Evolutionary conservation across 768 basidiomycete species (phyloP).

Genomic region (Mrakia hoshinonis): DNA sequence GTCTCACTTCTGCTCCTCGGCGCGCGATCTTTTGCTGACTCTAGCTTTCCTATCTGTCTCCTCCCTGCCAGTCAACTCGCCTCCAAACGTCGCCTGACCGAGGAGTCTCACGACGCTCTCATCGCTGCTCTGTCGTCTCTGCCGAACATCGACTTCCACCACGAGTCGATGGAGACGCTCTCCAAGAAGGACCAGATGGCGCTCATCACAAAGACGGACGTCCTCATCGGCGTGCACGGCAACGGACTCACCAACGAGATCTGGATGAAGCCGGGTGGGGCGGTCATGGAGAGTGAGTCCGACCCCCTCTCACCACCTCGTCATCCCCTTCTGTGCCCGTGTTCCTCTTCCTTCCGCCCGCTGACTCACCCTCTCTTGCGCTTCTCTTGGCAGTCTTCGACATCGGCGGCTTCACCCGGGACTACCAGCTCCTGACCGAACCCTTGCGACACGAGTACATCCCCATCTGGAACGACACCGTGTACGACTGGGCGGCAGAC

Average conservation of each 20-base stretch:
- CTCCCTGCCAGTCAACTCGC: slow-evolving; percentile 20
- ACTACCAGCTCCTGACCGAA: slow-evolving; percentile 28
- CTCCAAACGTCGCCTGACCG: slow-evolving; percentile 23
- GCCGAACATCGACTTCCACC: slow-evolving; percentile 22
- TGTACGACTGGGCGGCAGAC: slow-evolving; percentile 29
- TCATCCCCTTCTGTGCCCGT: neutral
- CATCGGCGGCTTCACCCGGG: slow-evolving; percentile 26
- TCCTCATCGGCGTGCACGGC: slow-evolving; percentile 29
- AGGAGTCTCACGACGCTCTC: slow-evolving; percentile 18
- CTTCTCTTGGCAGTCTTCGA: slow-evolving; percentile 24
- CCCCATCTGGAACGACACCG: slow-evolving; percentile 28
- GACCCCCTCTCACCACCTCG: neutral
- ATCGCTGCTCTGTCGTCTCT: slow-evolving; percentile 15
- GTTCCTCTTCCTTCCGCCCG: neutral
- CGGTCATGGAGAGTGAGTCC: slow-evolving; percentile 27
- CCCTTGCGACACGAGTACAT: slow-evolving; percentile 24
- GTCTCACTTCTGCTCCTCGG: no score
- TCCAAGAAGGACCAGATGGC: slow-evolving; percentile 29
- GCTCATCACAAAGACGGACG: slow-evolving; percentile 21
- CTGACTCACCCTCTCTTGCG: neutral
- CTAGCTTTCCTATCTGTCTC: neutral
- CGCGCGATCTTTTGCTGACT: neutral
- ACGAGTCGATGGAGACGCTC: slow-evolving; percentile 22
- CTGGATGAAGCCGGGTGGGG: slow-evolving; percentile 30
- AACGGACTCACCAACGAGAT: slow-evolving; percentile 30